Evolutionary conservation across 805 yeast genomes (phyloP).

Genomic region (Brettanomyces bruxellensis): DNA sequence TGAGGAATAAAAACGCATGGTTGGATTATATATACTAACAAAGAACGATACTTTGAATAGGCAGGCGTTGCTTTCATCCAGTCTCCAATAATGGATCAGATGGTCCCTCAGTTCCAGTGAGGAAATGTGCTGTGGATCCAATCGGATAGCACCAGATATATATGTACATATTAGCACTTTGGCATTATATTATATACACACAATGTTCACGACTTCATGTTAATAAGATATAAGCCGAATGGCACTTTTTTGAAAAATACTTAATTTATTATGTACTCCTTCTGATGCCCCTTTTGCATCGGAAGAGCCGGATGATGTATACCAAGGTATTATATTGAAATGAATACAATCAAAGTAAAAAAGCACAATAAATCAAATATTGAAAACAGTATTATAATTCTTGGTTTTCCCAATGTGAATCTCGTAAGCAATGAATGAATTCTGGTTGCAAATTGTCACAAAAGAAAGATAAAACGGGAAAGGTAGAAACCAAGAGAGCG

Average conservation of each 20-base stretch:
- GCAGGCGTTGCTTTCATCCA: constrained; percentile 72
- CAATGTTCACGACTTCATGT: background rate
- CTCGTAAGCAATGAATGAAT: no score
- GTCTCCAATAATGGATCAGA: constrained; percentile 71
- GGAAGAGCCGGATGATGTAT: no score
- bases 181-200: background rate
- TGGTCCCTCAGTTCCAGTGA: constrained; percentile 56
- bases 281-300: no score
- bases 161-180: background rate
- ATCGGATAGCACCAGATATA: background rate
- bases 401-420: no score
- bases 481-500: background rate
- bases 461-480: background rate
- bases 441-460: no score
- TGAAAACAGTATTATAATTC: no score
- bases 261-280: no score
- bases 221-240: background rate
- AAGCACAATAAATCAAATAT: no score
- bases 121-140: background rate
- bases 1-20: no score
- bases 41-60: constrained; percentile 10
- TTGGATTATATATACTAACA: background rate
- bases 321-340: no score
- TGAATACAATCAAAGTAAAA: no score
- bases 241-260: no score